phyloP scores from a whole-genome alignment of 257 asterid species.

The Solanum neorickii region DNA sequence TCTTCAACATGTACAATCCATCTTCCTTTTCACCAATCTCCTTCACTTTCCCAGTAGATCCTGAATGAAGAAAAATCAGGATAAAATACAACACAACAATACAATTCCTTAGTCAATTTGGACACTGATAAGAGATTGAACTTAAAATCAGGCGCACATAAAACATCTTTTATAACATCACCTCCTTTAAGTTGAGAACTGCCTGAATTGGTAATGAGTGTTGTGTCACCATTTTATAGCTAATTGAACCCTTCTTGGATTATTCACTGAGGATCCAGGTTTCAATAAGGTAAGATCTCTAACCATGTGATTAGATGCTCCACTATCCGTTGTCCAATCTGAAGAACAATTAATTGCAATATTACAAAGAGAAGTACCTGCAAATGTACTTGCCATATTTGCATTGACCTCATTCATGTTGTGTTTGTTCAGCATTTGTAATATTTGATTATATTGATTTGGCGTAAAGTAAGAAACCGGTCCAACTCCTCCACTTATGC shows the following conservation, averaged over 20 bases:
- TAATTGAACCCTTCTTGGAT: neutral
- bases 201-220: neutral
- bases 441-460: neutral
- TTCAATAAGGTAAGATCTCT: too few relatives aligned
- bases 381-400: neutral
- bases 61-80: neutral
- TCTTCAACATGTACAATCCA: neutral
- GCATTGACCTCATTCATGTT: neutral
- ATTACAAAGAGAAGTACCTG: neutral
- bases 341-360: too few relatives aligned
- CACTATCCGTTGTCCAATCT: too few relatives aligned
- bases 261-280: neutral
- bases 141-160: neutral
- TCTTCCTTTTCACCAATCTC: neutral
- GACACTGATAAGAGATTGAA: neutral
- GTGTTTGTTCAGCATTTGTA: neutral
- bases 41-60: neutral
- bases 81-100: neutral
- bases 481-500: neutral
- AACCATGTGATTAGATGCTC: too few relatives aligned
- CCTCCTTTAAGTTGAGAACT: neutral
- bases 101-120: neutral
- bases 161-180: neutral
- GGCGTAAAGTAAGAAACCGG: neutral
- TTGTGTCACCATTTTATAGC: neutral